Evolutionary conservation across 1,284 basidiomycete genomes (phyloP), one percentile per base, ranked within the genome.

Genomic region (Hymenochaete sp.): DNA sequence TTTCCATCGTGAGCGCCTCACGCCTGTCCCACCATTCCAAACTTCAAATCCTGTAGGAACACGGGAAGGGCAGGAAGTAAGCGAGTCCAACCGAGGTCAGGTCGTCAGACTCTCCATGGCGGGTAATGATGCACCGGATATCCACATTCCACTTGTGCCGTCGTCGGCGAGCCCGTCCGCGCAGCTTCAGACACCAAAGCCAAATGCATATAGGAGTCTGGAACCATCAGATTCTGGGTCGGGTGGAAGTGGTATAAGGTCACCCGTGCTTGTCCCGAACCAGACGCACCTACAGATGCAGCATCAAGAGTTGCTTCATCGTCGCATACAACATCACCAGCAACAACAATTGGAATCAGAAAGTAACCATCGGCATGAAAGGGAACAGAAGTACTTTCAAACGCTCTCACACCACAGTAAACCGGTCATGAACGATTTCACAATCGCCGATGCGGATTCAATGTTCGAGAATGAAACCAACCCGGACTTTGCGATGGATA

Each of bases 401-500:
- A n/a, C n/a, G n/a, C n/a, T n/a, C n/a, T n/a, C n/a, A n/a, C n/a
- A n/a, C n/a, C 8, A 32, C 11, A 42, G 41, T 5, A 38, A 42
- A 28, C 25, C 38, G 19, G 21, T 50, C 10, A 37, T 24, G 14
- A 24, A 44, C 11, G 49, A 51, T 35, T 51, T 51, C 38, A 47
- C 49, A 14, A 32, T 44, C 19, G 49, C 45, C 3, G 49, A 51
- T 35, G 49, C 49, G 2, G 49, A 47, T 32, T 51, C 49, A 10
- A 51, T 51, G 45, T 51, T 51, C 37, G 42, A 40, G 22, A 47
- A 32, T 14, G 29, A 40, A 3, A 38, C 38, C 19, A 44, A 51
- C 37, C 45, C 48, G 8, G 43, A 42, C 3, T 52, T 49, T 25
- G 44, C 48, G 18, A 49, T 52, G 51, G 51, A 52, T 21, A 41